Conservation (phyloP, 73 alveolate genomes). For the Halteria grandinella region DNA sequence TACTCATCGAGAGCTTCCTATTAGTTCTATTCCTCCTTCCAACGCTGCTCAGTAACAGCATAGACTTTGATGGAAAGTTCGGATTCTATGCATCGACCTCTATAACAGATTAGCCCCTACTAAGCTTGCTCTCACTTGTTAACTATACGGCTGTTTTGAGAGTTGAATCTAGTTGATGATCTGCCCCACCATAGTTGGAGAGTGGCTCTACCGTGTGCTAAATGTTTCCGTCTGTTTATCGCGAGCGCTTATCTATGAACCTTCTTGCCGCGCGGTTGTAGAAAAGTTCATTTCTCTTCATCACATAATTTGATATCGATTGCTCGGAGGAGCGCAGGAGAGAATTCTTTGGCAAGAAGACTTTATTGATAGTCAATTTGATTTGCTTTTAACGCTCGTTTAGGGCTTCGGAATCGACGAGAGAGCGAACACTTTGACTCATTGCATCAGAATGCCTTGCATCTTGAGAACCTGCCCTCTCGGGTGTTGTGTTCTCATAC, state of each 20-base stretch:
- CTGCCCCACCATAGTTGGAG: constrained; percentile 8
- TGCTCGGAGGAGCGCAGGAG: constrained; percentile 10
- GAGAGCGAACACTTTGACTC: too few species aligned
- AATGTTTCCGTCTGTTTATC: background rate
- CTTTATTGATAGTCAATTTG: background rate
- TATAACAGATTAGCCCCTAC: background rate
- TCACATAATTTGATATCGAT: constrained; percentile 9
- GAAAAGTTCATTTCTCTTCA: constrained; percentile 17
- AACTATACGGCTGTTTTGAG: background rate
- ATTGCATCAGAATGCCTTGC: too few species aligned
- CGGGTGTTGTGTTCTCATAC: too few species aligned
- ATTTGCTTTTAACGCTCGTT: constrained; percentile 1
- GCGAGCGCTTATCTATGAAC: constrained; percentile 2
- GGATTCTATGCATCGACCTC: background rate
- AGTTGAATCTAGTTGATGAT: background rate
- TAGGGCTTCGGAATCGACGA: too few species aligned
- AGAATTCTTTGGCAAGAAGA: background rate
- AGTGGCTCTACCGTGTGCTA: background rate
- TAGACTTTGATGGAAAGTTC: too few species aligned
- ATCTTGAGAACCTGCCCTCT: too few species aligned
- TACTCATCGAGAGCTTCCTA: too few species aligned
- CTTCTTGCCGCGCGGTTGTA: background rate
- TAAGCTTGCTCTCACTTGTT: background rate
- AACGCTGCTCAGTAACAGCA: too few species aligned
- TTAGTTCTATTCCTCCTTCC: too few species aligned